Evolutionary conservation across 768 basidiomycete species (phyloP), one percentile per base, ranked within the genome.

Genomic region (Agaricus subrufescens): DNA sequence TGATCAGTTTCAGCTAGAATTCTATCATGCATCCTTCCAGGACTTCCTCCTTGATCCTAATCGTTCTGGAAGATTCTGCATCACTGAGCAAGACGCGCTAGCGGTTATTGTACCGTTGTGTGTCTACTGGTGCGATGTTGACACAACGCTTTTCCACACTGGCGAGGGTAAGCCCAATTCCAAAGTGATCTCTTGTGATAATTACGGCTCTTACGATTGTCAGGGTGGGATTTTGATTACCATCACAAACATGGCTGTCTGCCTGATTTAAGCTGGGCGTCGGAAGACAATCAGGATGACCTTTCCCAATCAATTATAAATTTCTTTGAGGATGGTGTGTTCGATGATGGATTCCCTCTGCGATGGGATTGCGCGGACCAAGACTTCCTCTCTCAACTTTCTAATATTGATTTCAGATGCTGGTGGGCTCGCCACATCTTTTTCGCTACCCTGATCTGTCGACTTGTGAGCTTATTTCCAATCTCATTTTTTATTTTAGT

Each of bases 11-110:
- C 15, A 9, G 8, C 15, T 47, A 14, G 11, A n/a, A 5, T 46
- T 54, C 25, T 26, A 54, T 39, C 53, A 54, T 29, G 23, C 45
- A 1, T 54, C 53, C 9, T 54, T 54, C 30, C n/a, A 54, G 25
- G 53, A 47, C 37, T 54, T 26, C 12, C 53, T 54, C 10, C 29
- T 27, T 4, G 46, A 39, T 15, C 12, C 53, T 3, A 54, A 25
- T 15, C 53, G 47, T 25, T 49, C 54, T 3, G 47, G 54, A 10
- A 29, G 26, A 23, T 55, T 48, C 14, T 14, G 15, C 10, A 23
- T 49, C 8, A n/a, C 31, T 3, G 23, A 30, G 7, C 4, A 48
- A 9, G 10, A 45, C 19, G 52, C 52, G 19, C 3, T 19, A 15
- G 1, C 25, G 4, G 43, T 31, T 19, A 11, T 53, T 34, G 31